A percentile compares a stretch with the other conserved stretches of the same genome.
phyloP scores from a whole-genome alignment of 2,329 filamentous ascomycete species.

The Elsinoe ampelina region DNA sequence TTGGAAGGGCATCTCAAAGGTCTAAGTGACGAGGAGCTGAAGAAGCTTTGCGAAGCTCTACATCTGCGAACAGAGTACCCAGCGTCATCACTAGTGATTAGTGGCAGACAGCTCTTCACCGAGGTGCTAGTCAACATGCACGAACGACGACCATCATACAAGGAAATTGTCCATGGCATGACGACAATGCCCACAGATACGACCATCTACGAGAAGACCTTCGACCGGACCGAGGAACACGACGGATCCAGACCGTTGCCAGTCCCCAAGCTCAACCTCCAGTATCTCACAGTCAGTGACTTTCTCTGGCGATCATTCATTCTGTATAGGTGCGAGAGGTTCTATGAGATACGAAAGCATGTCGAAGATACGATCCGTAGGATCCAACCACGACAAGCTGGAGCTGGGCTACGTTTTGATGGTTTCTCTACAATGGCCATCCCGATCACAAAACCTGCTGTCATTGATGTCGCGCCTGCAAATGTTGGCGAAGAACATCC shows the following conservation, averaged over 20 bases:
- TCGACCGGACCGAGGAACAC: slow-evolving; percentile 75
- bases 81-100: slow-evolving; percentile 52
- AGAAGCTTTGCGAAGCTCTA: slow-evolving; percentile 58
- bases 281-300: slow-evolving; percentile 89
- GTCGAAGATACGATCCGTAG: slow-evolving; percentile 74
- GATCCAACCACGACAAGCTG: slow-evolving; percentile 60
- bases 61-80: slow-evolving; percentile 80
- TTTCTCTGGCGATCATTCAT: slow-evolving; percentile 94
- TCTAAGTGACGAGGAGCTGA: slow-evolving; percentile 65
- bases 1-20: slow-evolving; percentile 64
- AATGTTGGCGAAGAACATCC: slow-evolving; percentile 75
- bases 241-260: slow-evolving; percentile 80
- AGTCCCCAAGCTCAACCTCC: slow-evolving; percentile 87
- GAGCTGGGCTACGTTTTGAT: slow-evolving; percentile 60
- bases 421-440: slow-evolving; percentile 90
- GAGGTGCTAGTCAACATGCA: slow-evolving; percentile 68
- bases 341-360: slow-evolving; percentile 88
- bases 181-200: slow-evolving; percentile 76
- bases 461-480: slow-evolving; percentile 76
- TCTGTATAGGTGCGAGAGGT: slow-evolving; percentile 80
- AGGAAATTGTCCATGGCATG: slow-evolving; percentile 63
- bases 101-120: slow-evolving; percentile 55
- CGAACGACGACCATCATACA: slow-evolving; percentile 71
- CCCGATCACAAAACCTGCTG: slow-evolving; percentile 73
- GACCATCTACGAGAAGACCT: slow-evolving; percentile 65